Evolutionary conservation across 768 basidiomycete species (phyloP), one percentile per base, ranked within the genome.

Genomic region (Paxillus ammoniavirescens): DNA sequence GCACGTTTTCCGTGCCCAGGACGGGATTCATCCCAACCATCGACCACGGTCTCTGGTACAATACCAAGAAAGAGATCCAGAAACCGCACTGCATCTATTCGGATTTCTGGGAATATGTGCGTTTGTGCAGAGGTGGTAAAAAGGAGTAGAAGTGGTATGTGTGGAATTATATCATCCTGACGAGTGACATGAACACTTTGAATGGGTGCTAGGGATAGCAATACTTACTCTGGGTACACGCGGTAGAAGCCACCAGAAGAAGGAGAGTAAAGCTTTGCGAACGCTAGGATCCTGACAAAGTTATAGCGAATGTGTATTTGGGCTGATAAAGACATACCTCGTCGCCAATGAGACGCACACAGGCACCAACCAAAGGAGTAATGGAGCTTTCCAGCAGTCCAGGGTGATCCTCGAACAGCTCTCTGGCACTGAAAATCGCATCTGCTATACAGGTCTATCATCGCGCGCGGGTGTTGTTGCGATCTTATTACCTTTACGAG

Each of bases 91-190:
- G 93, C 91, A 64, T 98, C 95, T 37, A 98, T 80, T 14, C 93
- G 82, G 55, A 98, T 93, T 68, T 96, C 93, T 18, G 94, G 94
- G 68, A 94, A 97, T 44, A 98, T 96, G 62, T 95, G 90, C 0
- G 92, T 94, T 67, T 95, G 88, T 0, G 93, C 92, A 9, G 94
- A 96, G 6, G 91, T 86, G 0, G 85, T 84, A 66, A 94, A 96
- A 14, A 98, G 81, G 21, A 98, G 75, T 5, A 98, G 75, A 0
- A 85, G 63, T 1, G 90, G 75, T 0, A 87, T 76, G 64, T 97
- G 91, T 5, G 95, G 93, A 1, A 74, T 54, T 1, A 98, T 70
- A 47, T 83, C 77, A 38, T 85, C 78, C 93, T 95, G 60, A 38
- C 31, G 41, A 30, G 47, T 36, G 40, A 45, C 28, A 50, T 68